Conservation (phyloP, 2,329 filamentous ascomycete species). For the Cordyceps cicadae region DNA sequence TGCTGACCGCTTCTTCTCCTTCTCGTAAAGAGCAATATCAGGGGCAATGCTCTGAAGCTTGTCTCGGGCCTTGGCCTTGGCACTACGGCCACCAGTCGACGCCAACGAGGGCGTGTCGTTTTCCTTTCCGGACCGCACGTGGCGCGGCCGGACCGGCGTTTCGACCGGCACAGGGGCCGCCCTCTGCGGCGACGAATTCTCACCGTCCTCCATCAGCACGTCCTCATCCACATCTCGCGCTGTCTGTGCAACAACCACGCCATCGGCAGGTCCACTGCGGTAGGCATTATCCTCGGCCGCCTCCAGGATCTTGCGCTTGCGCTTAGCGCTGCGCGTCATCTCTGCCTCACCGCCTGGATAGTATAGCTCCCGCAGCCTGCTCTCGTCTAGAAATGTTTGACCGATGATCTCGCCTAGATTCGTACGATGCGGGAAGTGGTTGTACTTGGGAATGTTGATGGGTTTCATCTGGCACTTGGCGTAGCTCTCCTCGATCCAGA, state of each 20-base stretch:
- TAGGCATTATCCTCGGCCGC: constrained; percentile 44
- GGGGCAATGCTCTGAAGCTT: constrained; percentile 68
- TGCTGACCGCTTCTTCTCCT: constrained; percentile 71
- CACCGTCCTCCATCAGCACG: constrained; percentile 34
- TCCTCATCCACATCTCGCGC: constrained; percentile 31
- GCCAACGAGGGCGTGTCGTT: constrained; percentile 66
- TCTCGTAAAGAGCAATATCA: constrained; percentile 86
- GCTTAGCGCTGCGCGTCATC: constrained; percentile 34
- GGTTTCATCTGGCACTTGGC: constrained; percentile 73
- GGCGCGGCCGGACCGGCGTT: constrained; percentile 34
- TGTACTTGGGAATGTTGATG: constrained; percentile 67
- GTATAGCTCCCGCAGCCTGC: constrained; percentile 55
- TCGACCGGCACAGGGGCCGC: constrained; percentile 17
- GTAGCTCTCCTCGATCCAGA: constrained; percentile 97
- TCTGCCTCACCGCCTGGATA: constrained; percentile 52
- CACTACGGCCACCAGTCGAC: constrained; percentile 70
- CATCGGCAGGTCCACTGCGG: constrained; percentile 37
- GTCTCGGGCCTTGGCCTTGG: constrained; percentile 76
- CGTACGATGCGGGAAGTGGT: constrained; percentile 77
- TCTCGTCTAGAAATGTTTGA: constrained; percentile 69
- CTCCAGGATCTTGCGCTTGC: constrained; percentile 43
- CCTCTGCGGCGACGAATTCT: constrained; percentile 20
- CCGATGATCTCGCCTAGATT: constrained; percentile 91
- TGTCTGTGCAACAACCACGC: constrained; percentile 34
- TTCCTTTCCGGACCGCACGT: constrained; percentile 60